A percentile compares a stretch with the other conserved stretches of the same genome.
Conservation (phyloP, 208 protist genomes). For the Leishmania aethiopica region DNA sequence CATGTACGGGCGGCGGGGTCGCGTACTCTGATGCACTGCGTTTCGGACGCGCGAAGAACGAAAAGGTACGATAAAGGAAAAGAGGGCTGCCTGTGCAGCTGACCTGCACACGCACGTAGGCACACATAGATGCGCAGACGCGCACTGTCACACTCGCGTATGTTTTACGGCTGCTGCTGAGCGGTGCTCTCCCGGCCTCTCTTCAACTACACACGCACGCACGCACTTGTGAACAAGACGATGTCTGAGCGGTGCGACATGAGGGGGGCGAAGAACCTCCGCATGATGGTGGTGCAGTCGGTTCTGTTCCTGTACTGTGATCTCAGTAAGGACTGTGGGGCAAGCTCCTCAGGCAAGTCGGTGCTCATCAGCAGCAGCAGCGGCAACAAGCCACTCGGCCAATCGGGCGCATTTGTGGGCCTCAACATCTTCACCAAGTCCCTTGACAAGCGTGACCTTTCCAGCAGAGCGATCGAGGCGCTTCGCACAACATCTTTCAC, state of each 20-base stretch:
- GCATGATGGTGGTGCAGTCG: conserved; percentile 22
- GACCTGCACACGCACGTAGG: background rate
- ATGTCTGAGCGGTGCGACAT: conserved; percentile 26
- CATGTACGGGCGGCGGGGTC: background rate
- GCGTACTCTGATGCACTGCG: background rate
- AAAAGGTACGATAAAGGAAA: background rate
- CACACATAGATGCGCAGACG: background rate
- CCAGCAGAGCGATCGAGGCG: conserved; percentile 19
- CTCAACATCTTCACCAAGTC: conserved; percentile 82
- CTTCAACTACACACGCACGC: background rate
- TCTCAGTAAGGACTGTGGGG: conserved; percentile 59
- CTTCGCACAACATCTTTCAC: conserved; percentile 38
- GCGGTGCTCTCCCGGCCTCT: background rate
- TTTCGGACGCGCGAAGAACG: background rate
- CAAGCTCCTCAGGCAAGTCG: conserved; percentile 68
- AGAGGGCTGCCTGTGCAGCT: background rate
- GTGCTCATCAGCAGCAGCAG: conserved; percentile 68
- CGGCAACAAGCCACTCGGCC: conserved; percentile 81
- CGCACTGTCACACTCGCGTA: background rate
- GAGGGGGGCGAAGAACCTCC: conserved; percentile 62
- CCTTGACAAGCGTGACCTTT: conserved; percentile 42
- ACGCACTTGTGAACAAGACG: background rate
- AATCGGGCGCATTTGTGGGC: conserved; percentile 67
- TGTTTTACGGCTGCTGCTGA: background rate
- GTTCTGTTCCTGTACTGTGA: conserved; percentile 68